Conservation (phyloP, 257 asterid genomes). For the Linaria vulgaris region DNA sequence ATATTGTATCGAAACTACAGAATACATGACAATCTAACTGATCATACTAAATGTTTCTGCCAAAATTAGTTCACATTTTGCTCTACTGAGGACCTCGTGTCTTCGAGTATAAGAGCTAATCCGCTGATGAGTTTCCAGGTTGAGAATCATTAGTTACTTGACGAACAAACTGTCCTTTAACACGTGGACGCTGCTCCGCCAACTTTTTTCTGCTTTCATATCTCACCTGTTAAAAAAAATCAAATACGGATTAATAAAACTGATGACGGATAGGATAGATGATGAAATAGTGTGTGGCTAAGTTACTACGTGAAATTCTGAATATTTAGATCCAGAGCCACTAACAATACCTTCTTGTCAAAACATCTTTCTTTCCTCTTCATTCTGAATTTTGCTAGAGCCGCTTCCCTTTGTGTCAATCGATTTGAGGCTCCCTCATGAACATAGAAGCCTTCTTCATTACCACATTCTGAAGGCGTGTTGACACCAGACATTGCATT, state of each 20-base stretch:
- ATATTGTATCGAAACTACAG: slow-evolving; percentile 20
- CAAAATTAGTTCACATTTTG: slow-evolving; percentile 27
- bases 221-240: slow-evolving; percentile 54
- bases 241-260: too few species aligned
- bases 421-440: slow-evolving; percentile 51
- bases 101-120: too few species aligned
- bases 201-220: slow-evolving; percentile 94
- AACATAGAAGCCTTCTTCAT: slow-evolving; percentile 43
- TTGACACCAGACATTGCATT: slow-evolving; percentile 27
- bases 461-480: slow-evolving; percentile 42
- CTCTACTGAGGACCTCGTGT: slow-evolving; percentile 3
- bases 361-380: slow-evolving; percentile 98
- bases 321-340: too few species aligned
- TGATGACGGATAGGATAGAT: too few species aligned
- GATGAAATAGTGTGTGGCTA: too few species aligned
- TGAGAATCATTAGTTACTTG: slow-evolving; percentile 49
- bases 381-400: slow-evolving; percentile 72
- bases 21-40: slow-evolving; percentile 20
- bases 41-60: slow-evolving; percentile 32
- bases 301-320: too few species aligned
- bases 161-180: slow-evolving; percentile 96
- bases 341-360: slow-evolving; percentile 74
- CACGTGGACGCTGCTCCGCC: slow-evolving; percentile 97
- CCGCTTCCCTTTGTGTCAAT: slow-evolving; percentile 76
- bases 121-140: slow-evolving; percentile 38